These are phyloP conservation scores for Hygrophoropsis aurantiaca DNA, from an alignment of 768 basidiomycete genomes.

Conservation along the genomic window DNA sequence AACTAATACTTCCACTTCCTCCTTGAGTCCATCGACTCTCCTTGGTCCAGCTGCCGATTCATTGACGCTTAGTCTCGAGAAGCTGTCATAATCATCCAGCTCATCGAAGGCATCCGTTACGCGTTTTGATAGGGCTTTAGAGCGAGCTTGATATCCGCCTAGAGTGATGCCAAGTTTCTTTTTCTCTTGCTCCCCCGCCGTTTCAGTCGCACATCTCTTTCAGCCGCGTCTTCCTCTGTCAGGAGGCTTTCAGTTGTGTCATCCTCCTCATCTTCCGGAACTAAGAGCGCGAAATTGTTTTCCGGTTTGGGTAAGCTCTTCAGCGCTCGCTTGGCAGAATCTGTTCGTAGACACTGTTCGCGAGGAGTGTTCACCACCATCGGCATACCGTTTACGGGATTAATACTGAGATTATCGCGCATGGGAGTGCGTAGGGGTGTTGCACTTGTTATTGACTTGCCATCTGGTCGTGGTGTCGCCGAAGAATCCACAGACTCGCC, in stretches of 20 bases:
- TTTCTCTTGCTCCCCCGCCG: constrained; percentile 71
- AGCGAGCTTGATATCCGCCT: constrained; percentile 88
- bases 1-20: constrained; percentile 84
- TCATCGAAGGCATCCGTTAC: constrained; percentile 69
- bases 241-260: constrained; percentile 22
- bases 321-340: constrained; percentile 72
- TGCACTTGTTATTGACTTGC: constrained; percentile 43
- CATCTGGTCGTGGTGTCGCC: constrained; percentile 51
- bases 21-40: constrained; percentile 73
- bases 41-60: constrained; percentile 79
- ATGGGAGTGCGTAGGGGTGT: constrained; percentile 95
- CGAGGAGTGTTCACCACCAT: constrained; percentile 69
- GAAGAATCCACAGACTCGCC: constrained; percentile 45
- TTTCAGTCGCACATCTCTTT: constrained; percentile 76
- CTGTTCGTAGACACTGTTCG: constrained; percentile 61
- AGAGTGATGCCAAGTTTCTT: constrained; percentile 84
- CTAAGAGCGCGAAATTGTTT: constrained; percentile 94
- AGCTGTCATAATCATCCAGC: constrained; percentile 78
- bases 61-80: constrained; percentile 65
- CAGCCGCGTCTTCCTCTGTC: constrained; percentile 85
- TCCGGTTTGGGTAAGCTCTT: constrained; percentile 86
- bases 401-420: constrained; percentile 90
- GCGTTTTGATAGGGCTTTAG: constrained; percentile 61
- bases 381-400: constrained; percentile 61
- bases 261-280: constrained; percentile 83